A percentile compares a stretch with the other conserved stretches of the same genome.
These are phyloP conservation scores for Vitis cinerea DNA, from an alignment of 164 flowering plant species.

Conservation along the genomic window DNA sequence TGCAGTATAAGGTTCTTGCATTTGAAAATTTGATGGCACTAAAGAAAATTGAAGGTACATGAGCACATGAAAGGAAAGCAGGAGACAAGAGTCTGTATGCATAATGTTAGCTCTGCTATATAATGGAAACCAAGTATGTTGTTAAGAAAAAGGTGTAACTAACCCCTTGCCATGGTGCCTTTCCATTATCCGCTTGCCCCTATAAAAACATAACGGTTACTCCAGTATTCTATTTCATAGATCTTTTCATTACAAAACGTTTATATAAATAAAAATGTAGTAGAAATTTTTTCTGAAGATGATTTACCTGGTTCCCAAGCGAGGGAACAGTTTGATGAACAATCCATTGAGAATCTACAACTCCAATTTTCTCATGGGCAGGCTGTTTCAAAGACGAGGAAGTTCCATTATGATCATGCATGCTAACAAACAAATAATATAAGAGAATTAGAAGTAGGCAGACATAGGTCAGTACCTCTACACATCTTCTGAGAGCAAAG, in stretches of 20 bases:
- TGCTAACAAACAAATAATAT: background rate
- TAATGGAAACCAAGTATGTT: background rate
- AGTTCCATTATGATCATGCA: too few species aligned
- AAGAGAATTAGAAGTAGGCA: background rate
- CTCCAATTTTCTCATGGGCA: slow-evolving; percentile 74
- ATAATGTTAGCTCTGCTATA: background rate
- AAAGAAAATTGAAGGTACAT: background rate
- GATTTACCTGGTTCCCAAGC: slow-evolving; percentile 59
- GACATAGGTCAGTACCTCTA: slow-evolving; percentile 34
- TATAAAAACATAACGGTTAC: slow-evolving; percentile 10
- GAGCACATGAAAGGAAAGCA: background rate
- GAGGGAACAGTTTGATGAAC: slow-evolving; percentile 66
- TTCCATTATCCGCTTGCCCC: slow-evolving; percentile 67
- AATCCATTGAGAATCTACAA: slow-evolving; percentile 75
- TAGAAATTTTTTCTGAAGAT: background rate
- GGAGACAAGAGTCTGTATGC: background rate
- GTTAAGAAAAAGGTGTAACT: slow-evolving; percentile 1
- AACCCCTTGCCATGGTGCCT: slow-evolving; percentile 85
- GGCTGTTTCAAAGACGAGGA: slow-evolving; percentile 31
- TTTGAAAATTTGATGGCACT: background rate
- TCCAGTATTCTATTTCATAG: too few species aligned
- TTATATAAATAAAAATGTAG: too few species aligned
- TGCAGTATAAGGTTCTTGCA: too few species aligned
- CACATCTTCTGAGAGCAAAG: slow-evolving; percentile 64
- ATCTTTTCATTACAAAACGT: too few species aligned